Percentiles rank a stretch among this genome's conserved stretches.
These are phyloP conservation scores for Quercus mongolica DNA, from an alignment of 306 rosid species.

Conservation along the genomic window DNA sequence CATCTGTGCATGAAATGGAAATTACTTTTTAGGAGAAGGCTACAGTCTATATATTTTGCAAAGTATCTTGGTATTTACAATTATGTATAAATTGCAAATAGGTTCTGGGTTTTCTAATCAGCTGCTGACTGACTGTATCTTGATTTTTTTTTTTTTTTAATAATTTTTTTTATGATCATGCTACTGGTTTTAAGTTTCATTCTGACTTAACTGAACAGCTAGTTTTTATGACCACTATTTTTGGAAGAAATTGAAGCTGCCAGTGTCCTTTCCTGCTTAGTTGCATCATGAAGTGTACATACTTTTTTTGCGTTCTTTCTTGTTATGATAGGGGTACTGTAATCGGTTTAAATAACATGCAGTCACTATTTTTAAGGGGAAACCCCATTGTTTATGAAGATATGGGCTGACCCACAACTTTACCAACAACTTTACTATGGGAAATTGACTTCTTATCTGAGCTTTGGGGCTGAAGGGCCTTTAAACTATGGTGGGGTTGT, in stretches of 20 bases:
- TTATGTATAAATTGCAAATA: background rate
- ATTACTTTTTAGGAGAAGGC: constrained; percentile 8
- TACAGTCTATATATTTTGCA: background rate
- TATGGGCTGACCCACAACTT: background rate
- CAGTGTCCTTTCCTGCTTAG: too few relatives aligned
- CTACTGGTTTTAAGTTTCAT: background rate
- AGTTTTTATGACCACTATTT: background rate
- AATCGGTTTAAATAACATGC: background rate
- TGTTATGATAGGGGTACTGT: background rate
- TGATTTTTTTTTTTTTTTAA: too few relatives aligned
- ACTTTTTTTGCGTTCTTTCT: background rate
- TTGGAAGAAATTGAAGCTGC: background rate
- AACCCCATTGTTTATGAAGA: background rate
- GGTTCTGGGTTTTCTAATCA: background rate
- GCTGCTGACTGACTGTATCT: background rate
- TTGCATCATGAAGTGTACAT: too few relatives aligned
- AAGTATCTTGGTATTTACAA: background rate
- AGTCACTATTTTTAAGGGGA: background rate
- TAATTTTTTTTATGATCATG: background rate
- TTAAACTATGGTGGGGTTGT: background rate
- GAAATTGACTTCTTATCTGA: background rate
- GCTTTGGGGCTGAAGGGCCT: background rate
- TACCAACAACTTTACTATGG: too few relatives aligned
- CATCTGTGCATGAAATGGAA: background rate
- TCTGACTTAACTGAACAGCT: background rate